phyloP scores from a whole-genome alignment of 306 rosid genomes.

The Trifolium repens region DNA sequence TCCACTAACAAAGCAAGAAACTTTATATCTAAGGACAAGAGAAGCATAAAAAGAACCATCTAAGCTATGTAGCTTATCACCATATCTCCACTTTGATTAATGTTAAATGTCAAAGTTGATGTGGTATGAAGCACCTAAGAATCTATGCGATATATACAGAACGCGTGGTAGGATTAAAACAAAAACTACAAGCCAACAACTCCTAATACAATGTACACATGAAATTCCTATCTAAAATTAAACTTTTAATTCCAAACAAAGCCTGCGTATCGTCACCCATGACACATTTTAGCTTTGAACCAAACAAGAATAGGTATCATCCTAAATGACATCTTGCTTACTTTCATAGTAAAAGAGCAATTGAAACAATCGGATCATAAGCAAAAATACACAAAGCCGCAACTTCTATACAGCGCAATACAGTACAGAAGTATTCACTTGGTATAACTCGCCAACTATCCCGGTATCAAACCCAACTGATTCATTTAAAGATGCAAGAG shows the following conservation, averaged over 20 bases:
- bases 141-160: conserved; percentile 30
- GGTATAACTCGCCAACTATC: conserved; percentile 1
- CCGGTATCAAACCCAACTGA: conserved; percentile 3
- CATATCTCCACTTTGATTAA: neutral
- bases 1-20: conserved; percentile 18
- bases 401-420: conserved; percentile 17
- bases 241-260: conserved; percentile 7
- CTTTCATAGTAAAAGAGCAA: conserved; percentile 22
- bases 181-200: conserved; percentile 16
- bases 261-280: conserved; percentile 27
- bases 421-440: conserved; percentile 2
- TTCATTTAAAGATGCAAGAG: conserved; percentile 16
- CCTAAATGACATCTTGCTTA: conserved; percentile 27
- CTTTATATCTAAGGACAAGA: neutral
- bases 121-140: conserved; percentile 11
- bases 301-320: conserved; percentile 24
- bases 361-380: conserved; percentile 19
- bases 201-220: neutral
- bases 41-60: neutral
- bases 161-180: conserved; percentile 15
- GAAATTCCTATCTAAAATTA: conserved; percentile 26
- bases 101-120: neutral
- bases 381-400: conserved; percentile 16
- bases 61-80: neutral
- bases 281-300: conserved; percentile 27